Base-by-base conservation (phyloP, 1,284 basidiomycete species). In the Cystobasidiaceae sp. region DNA sequence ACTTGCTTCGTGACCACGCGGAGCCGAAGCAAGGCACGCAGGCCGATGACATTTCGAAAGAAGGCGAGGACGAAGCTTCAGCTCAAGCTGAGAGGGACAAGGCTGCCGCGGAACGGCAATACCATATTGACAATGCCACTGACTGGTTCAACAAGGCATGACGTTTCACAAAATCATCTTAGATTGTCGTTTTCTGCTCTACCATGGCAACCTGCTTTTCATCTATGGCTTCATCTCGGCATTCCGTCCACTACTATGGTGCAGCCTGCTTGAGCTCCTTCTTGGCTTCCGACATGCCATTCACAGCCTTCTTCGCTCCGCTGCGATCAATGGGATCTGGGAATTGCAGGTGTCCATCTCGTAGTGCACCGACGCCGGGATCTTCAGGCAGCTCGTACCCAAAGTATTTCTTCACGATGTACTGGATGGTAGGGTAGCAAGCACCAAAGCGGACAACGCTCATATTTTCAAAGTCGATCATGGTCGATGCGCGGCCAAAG, bases 11-110 rank as follows among this genome's bases (percentile, higher is more conserved):
- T 17, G 46, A 33, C 9, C 15, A 17, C 45, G 34, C 43, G 15
- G 63, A 33, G 13, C 48, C 44, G 15, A 58, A 51, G 19, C 55
- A 58, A 27, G 54, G 63, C 37, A 66, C 63, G 23, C 28, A 51
- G 23, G 63, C 49, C 44, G 63, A 66, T 39, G 56, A 33, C 30
- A 25, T 32, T 17, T 11, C 32, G 6, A 37, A 17, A 6, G 48
- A 55, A 25, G 28, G 45, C 9, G 25, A 44, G 27, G 33, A 32
- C 37, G 56, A 45, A 15, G 56, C 30, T 23, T 2, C 19, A 21
- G 23, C 25, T 1, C 39, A 23, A 23, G 44, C 4, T 5, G 54
- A 37, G 33, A 41, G 39, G 30, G 21, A 56, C 17, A 43, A 28
- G 32, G 54, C 37, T 7, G 54, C 19, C 30, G 54, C 54, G 21